Evolutionary conservation across 441 rosid genomes (phyloP).

Genomic region (Metrosideros polymorpha): DNA sequence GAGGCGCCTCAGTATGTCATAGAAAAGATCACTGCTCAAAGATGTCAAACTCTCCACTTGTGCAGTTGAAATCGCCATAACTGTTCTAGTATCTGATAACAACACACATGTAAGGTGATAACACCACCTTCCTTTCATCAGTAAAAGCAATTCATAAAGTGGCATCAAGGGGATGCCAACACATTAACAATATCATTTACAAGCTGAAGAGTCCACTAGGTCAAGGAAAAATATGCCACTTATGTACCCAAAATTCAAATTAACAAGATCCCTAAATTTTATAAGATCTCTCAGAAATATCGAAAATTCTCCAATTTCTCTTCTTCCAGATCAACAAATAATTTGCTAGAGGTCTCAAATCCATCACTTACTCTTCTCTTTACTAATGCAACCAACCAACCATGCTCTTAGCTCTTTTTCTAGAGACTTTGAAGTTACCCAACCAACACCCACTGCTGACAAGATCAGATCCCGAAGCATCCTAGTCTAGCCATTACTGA

Average conservation of each 20-base stretch:
- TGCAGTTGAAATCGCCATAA: conserved; percentile 17
- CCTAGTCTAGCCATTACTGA: background rate
- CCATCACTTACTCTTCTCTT: background rate
- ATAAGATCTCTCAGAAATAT: background rate
- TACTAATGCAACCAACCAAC: background rate
- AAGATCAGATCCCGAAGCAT: background rate
- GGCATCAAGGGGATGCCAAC: background rate
- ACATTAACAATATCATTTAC: background rate
- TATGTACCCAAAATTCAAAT: background rate
- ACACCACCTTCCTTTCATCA: background rate
- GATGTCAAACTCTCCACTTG: conserved; percentile 32
- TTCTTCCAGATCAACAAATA: background rate
- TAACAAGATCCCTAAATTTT: background rate
- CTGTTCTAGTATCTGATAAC: background rate
- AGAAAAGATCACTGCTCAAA: conserved; percentile 49
- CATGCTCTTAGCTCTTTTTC: background rate
- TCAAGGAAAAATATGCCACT: background rate
- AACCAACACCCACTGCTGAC: background rate
- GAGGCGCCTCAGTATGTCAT: conserved; percentile 64
- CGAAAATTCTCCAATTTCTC: background rate
- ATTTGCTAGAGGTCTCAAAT: background rate
- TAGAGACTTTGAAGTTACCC: background rate
- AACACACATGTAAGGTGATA: background rate
- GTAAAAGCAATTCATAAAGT: background rate
- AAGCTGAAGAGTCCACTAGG: background rate